Evolutionary conservation across 139 green algal species (phyloP).

Genomic region (Volvox reticuliferus): DNA sequence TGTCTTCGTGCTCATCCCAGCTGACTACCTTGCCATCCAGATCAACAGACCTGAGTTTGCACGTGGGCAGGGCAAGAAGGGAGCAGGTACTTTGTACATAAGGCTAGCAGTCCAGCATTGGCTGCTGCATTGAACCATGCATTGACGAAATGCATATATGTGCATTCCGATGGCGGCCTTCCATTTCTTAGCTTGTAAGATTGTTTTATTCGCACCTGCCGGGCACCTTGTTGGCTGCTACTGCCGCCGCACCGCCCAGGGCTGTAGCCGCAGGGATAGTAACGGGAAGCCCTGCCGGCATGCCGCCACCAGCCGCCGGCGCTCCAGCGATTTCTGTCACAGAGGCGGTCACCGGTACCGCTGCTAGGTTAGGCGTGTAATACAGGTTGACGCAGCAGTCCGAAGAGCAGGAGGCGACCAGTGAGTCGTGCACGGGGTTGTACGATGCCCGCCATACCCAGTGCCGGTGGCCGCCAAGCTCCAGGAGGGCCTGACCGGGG

Average conservation of each 20-base stretch:
- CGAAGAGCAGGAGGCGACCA: slow-evolving; percentile 79
- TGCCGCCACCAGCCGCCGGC: background rate
- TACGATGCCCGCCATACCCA: slow-evolving; percentile 86
- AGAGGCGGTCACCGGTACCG: background rate
- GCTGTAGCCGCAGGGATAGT: background rate
- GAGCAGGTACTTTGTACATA: background rate
- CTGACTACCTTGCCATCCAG: slow-evolving; percentile 72
- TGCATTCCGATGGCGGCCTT: too few species aligned
- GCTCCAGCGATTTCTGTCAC: background rate
- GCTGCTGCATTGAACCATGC: background rate
- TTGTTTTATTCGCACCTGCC: background rate
- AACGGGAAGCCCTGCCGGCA: background rate
- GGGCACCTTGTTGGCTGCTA: background rate
- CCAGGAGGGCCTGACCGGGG: slow-evolving; percentile 66
- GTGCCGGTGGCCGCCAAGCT: slow-evolving; percentile 82
- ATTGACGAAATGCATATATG: background rate
- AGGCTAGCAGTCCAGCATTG: background rate
- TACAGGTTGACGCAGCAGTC: slow-evolving; percentile 79
- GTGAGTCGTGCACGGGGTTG: slow-evolving; percentile 78
- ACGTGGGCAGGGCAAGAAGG: background rate
- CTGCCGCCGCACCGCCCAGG: background rate
- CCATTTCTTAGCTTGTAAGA: too few species aligned
- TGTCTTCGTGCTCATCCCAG: slow-evolving; percentile 89
- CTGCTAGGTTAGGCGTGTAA: slow-evolving; percentile 63
- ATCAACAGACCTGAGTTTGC: slow-evolving; percentile 15